A percentile compares a stretch with the other conserved stretches of the same genome.
Evolutionary conservation across 768 basidiomycete genomes (phyloP).

Genomic region (Leccinellum albellum): DNA sequence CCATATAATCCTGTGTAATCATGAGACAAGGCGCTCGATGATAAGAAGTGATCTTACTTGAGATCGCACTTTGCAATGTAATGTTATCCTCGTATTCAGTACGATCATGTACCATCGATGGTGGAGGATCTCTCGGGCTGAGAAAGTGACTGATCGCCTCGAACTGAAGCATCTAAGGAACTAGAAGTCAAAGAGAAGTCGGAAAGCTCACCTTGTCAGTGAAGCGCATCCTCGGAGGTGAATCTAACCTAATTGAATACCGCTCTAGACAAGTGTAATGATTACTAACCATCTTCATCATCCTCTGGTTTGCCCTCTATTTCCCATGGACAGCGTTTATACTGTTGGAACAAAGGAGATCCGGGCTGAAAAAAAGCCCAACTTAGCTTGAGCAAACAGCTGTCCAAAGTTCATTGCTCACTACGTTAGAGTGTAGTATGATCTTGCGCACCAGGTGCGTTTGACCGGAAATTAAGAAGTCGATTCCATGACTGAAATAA

Average conservation of each 20-base stretch:
- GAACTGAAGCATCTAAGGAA: constrained; percentile 43
- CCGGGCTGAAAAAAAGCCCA: constrained; percentile 59
- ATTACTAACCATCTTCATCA: constrained; percentile 67
- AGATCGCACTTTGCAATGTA: constrained; percentile 62
- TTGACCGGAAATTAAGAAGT: constrained; percentile 74
- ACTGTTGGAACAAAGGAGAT: constrained; percentile 83
- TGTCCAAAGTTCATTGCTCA: constrained; percentile 34
- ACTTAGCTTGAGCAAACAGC: constrained; percentile 1
- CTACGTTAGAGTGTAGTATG: constrained; percentile 83
- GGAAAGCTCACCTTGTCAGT: constrained; percentile 54
- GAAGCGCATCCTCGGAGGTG: constrained; percentile 70
- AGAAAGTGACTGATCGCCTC: constrained; percentile 78
- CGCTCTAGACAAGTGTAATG: neutral
- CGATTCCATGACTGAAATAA: constrained; percentile 88
- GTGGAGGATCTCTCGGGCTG: constrained; percentile 67
- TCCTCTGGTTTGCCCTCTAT: constrained; percentile 77
- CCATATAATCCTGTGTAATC: constrained; percentile 46
- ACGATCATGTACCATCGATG: constrained; percentile 77
- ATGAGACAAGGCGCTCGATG: neutral
- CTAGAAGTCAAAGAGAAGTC: neutral
- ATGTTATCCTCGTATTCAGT: constrained; percentile 73
- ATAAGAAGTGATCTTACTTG: constrained; percentile 46
- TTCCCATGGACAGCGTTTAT: constrained; percentile 91
- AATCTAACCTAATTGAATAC: constrained; percentile 42
- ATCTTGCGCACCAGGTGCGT: constrained; percentile 80